Evolutionary conservation across 2,329 filamentous ascomycete species (phyloP).

Genomic region (Clonostachys chloroleuca): DNA sequence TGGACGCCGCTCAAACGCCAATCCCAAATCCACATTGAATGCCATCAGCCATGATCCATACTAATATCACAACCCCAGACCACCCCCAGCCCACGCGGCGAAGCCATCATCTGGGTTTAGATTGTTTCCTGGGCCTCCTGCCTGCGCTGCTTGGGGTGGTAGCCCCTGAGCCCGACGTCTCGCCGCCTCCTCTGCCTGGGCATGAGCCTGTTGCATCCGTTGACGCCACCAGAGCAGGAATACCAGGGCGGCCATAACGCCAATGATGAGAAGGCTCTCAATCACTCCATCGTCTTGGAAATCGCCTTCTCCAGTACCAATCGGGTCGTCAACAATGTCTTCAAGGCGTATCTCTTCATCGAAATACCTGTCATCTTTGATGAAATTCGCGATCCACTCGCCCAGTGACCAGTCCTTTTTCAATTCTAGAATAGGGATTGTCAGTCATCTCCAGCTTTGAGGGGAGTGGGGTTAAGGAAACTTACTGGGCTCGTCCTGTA

Average conservation of each 20-base stretch:
- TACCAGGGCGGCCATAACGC: conserved; percentile 68
- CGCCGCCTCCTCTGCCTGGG: conserved; percentile 22
- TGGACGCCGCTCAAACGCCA: no score
- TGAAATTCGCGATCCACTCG: conserved; percentile 85
- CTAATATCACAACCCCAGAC: conserved; percentile 19
- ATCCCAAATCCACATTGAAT: no score
- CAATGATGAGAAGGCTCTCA: conserved; percentile 81
- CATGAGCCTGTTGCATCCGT: conserved; percentile 57
- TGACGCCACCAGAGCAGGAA: conserved; percentile 80
- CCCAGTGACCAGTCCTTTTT: conserved; percentile 72
- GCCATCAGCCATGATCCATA: no score
- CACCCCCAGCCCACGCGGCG: conserved; percentile 27
- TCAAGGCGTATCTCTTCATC: conserved; percentile 59
- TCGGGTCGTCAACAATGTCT: conserved; percentile 48
- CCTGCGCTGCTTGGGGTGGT: conserved; percentile 14
- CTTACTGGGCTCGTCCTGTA: conserved; percentile 82
- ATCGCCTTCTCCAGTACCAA: conserved; percentile 53
- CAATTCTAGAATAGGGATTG: conserved; percentile 40
- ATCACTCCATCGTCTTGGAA: conserved; percentile 73
- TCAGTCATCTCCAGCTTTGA: neutral
- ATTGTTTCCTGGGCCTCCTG: conserved; percentile 6
- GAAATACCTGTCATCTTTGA: conserved; percentile 63
- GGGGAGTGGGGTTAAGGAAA: conserved; percentile 2
- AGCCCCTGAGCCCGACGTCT: conserved; percentile 23
- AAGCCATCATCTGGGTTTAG: conserved; percentile 15